Evolutionary conservation across 805 yeast species (phyloP), one percentile per base, ranked within the genome.

Genomic region (Yamadazyma tumulicola): DNA sequence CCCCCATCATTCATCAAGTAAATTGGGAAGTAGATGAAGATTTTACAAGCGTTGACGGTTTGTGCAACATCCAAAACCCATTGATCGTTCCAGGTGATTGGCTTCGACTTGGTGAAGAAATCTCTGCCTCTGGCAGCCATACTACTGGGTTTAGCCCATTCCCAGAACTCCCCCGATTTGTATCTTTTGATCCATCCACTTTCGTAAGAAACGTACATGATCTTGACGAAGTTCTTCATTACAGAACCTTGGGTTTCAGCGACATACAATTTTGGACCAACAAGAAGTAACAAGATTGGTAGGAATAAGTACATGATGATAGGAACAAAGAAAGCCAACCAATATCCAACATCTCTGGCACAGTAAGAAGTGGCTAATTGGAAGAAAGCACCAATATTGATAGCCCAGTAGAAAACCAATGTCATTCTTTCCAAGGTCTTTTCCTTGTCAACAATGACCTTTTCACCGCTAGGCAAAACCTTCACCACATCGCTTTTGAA

Each of bases 391-490:
- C 79, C 80, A 40, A 72, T 61, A 48, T 73, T 75, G 45, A 75
- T 74, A 34, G 73, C 57, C 75, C 77, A 73, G 54, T 74, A 74
- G 51, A 73, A 74, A 29, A 68, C 57, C 50, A 72, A 57, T 15
- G 71, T 49, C 54, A 62, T 63, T 48, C 68, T 52, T 47, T 62
- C 66, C 38, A 69, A 51, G 4, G 72, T 53, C 37, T 64, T 56
- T 47, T 64, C 67, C 34, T 73, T 61, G 46, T 70, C 75, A 29
- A 72, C 58, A 46, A 82, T 76, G 22, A 83, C 89, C 31, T 71
- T 69, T 51, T 78, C 79, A 38, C 95, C 95, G 17, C 67, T 52
- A 45, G 73, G 70, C 38, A 72, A 62, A 4, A 72, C 74, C 54
- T 69, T 73, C 36, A 85, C 75, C 32, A 72, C 75, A 42, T 78